Conservation (phyloP, 768 basidiomycete genomes). For the Clathrus columnatus region DNA sequence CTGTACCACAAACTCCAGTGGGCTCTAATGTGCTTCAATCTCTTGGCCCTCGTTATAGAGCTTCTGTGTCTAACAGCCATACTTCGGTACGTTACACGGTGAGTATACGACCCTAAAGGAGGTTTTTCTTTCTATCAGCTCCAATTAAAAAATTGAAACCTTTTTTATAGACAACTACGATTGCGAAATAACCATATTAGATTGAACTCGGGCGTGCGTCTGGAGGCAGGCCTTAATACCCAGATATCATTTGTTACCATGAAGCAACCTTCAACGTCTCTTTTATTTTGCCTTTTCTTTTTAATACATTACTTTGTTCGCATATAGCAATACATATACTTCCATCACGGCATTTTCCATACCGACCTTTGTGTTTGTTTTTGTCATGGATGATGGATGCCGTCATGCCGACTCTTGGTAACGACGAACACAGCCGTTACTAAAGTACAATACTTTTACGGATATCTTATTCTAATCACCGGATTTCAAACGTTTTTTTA, state of each 20-base stretch:
- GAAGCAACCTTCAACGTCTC: background rate
- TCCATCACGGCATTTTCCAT: background rate
- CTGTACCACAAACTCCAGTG: slow-evolving; percentile 11
- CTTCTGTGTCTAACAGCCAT: slow-evolving; percentile 4
- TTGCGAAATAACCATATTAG: slow-evolving; percentile 2
- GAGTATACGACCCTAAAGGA: background rate
- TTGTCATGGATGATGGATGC: no score
- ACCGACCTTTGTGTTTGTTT: no score
- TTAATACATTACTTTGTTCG: background rate
- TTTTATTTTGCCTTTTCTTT: background rate
- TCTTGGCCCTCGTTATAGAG: slow-evolving; percentile 9
- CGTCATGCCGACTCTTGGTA: background rate
- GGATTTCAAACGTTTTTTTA: no score
- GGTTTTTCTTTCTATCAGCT: background rate
- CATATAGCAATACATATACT: background rate
- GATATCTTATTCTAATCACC: no score
- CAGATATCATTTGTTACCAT: background rate
- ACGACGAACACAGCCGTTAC: no score
- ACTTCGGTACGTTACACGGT: slow-evolving; percentile 7
- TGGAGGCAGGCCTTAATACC: background rate
- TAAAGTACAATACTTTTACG: no score
- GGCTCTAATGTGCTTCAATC: slow-evolving; percentile 4
- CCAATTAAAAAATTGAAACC: no score
- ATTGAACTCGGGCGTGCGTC: background rate
- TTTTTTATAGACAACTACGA: background rate